These are phyloP conservation scores for Hyphopichia burtonii DNA, from an alignment of 1,139 yeast genomes.

Conservation along the genomic window DNA sequence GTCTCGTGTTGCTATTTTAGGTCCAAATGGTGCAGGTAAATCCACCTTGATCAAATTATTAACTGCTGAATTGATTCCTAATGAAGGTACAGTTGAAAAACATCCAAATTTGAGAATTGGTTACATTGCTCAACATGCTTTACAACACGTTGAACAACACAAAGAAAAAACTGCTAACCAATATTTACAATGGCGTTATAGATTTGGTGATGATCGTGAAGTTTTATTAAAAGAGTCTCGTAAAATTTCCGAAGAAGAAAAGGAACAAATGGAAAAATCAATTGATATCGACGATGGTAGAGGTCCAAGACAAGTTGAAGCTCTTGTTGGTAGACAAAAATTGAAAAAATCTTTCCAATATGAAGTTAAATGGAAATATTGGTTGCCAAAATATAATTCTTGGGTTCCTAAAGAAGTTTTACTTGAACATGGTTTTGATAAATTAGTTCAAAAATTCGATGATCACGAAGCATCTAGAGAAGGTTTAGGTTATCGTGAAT, in stretches of 20 bases:
- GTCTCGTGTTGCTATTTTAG: constrained; percentile 93
- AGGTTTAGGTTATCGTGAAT: constrained; percentile 95
- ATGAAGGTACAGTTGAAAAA: constrained; percentile 87
- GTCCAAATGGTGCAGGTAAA: constrained; percentile 99
- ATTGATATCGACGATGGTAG: constrained; percentile 84
- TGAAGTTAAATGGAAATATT: constrained; percentile 91
- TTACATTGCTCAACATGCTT: constrained; percentile 97
- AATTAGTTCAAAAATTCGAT: constrained; percentile 89
- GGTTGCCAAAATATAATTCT: constrained; percentile 91
- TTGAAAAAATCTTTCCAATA: constrained; percentile 95
- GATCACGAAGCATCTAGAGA: constrained; percentile 98
- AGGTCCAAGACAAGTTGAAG: constrained; percentile 87
- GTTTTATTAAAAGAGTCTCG: constrained; percentile 91
- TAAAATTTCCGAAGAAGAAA: constrained; percentile 81
- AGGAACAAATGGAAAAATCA: constrained; percentile 72
- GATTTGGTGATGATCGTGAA: constrained; percentile 97
- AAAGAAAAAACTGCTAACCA: constrained; percentile 97
- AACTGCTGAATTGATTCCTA: constrained; percentile 88
- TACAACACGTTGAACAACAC: constrained; percentile 95
- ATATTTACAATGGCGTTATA: constrained; percentile 97
- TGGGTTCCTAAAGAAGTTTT: constrained; percentile 88
- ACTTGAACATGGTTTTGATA: constrained; percentile 79
- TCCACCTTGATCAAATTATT: constrained; percentile 89
- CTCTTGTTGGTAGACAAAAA: constrained; percentile 95
- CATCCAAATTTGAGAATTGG: constrained; percentile 98